These are phyloP conservation scores for Desmodesmus armatus DNA, from an alignment of 139 green algal genomes.

Conservation along the genomic window DNA sequence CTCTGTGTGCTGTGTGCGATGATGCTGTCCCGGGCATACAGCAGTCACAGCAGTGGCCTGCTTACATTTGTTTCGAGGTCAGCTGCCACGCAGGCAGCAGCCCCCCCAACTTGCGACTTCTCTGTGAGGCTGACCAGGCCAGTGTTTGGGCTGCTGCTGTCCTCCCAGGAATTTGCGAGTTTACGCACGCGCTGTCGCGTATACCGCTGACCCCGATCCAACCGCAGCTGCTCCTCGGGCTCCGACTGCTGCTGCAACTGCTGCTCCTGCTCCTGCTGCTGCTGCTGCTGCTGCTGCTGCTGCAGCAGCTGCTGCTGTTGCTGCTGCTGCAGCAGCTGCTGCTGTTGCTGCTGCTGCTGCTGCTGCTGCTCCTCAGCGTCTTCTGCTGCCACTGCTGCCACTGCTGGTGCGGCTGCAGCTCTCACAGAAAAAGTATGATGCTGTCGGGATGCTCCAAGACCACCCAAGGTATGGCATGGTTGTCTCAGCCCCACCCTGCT, in stretches of 20 bases:
- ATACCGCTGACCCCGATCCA: no score
- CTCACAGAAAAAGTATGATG: background rate
- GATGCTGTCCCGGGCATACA: background rate
- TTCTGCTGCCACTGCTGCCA: background rate
- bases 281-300: background rate
- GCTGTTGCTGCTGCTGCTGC: background rate
- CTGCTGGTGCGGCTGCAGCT: background rate
- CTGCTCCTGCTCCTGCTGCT: background rate
- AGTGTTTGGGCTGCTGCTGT: slow-evolving; percentile 1
- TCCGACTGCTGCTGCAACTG: background rate
- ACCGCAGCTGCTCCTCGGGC: background rate
- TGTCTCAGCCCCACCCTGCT: no score
- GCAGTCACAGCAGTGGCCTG: background rate
- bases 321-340: background rate
- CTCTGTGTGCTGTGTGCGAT: background rate
- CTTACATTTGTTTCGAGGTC: background rate
- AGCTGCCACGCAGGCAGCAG: background rate
- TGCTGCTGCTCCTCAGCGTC: background rate
- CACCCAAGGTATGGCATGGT: no score
- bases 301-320: background rate
- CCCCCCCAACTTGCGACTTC: background rate
- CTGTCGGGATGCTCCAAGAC: background rate
- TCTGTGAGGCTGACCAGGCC: background rate
- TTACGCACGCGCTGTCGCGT: background rate
- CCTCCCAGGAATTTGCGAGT: background rate